These are phyloP conservation scores for Calycina marina DNA, from an alignment of 2,329 filamentous ascomycete genomes.

Conservation along the genomic window DNA sequence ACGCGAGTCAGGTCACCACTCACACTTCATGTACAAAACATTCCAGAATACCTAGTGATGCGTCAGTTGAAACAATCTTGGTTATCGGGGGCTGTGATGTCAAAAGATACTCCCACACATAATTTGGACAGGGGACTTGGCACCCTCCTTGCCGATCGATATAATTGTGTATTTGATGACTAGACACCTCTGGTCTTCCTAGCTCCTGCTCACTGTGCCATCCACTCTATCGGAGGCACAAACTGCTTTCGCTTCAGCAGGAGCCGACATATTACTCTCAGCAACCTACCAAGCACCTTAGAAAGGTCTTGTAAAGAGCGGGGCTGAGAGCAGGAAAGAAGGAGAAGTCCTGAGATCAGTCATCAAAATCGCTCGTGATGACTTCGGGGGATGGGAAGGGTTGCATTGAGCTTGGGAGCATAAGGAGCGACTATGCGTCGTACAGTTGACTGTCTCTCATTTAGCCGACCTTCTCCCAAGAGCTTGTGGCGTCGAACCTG, in stretches of 20 bases:
- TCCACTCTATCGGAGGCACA: conserved; percentile 19
- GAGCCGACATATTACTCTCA: conserved; percentile 48
- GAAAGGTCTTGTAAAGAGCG: conserved; percentile 31
- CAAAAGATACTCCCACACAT: no score
- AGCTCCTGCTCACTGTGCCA: conserved; percentile 45
- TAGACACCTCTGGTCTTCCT: conserved; percentile 53
- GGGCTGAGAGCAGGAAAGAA: conserved; percentile 13
- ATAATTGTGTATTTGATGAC: conserved; percentile 35
- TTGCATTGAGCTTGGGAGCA: conserved; percentile 48
- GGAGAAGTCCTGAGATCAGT: conserved; percentile 30
- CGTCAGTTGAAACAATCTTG: no score
- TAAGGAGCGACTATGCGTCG: conserved; percentile 57
- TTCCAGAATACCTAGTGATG: no score
- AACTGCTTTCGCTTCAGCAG: conserved; percentile 27
- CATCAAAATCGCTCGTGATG: conserved; percentile 24
- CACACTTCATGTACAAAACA: no score
- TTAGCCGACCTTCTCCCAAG: no score
- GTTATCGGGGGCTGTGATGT: no score
- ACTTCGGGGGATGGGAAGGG: conserved; percentile 20
- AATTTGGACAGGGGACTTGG: conserved; percentile 57
- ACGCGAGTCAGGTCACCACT: no score
- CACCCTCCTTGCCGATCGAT: conserved; percentile 46
- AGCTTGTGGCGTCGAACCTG: no score
- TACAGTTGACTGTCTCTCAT: no score
- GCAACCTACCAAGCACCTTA: conserved; percentile 53